Evolutionary conservation across 208 protist species (phyloP), one percentile per base, ranked within the genome.

Genomic region (Naegleria lovaniensis): DNA sequence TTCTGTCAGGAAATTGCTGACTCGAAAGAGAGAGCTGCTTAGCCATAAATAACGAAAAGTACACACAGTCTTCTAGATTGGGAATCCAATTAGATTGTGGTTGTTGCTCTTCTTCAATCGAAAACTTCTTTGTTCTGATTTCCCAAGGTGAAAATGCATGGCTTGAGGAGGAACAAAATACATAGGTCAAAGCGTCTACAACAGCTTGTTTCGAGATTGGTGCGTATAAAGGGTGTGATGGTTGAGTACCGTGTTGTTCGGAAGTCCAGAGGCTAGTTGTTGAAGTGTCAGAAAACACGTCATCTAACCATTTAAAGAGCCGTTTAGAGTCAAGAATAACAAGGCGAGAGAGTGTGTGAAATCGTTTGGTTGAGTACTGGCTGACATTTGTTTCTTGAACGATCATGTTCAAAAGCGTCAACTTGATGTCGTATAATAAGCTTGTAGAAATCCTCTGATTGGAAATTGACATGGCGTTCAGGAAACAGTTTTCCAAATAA

Each of bases 101-200:
- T 79, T 25, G 6, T 36, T 79, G 16, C n/a, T 79, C 67, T 9
- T 79, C 67, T 33, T 79, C 67, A 36, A 79, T 79, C 0, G 67
- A 36, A 36, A 36, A 79, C n/a, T 79, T 79, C 67, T 79, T 79
- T 29, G 67, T 79, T 36, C n/a, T 48, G 9, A 88, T 88, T 58
- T 88, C 85, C 85, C 85, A 88, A 19, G 43, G 39, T 7, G 22
- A 40, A 58, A 88, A 88, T 25, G 85, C 41, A 79, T 79, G 19
- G 7, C 6, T 13, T 36, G n/a, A 36, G 7, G 6, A 11, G 36
- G 9, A 43, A 15, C 7, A 5, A 25, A 40, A 87, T 33, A 52
- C 1, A 40, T 55, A 39, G 11, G 51, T 48, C 40, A 87, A 40
- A 36, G 9, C 43, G 52, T 87, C 36, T 1, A 43, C 7, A 43